phyloP scores from a whole-genome alignment of 208 protist genomes.

The Wallacemonas rigidus region DNA sequence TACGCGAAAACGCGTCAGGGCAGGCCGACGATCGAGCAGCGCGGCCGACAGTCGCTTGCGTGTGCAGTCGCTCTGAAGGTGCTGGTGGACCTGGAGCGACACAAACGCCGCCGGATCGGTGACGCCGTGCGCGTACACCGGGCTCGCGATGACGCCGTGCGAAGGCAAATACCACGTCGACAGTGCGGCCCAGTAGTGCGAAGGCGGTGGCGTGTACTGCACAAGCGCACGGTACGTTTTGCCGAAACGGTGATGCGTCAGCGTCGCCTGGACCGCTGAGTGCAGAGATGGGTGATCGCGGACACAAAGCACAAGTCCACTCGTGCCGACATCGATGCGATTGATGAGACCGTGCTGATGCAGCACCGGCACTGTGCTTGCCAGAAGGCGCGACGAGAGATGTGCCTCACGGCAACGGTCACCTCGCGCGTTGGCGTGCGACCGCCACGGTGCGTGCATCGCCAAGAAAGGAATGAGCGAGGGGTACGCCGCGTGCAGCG shows the following conservation, averaged over 20 bases:
- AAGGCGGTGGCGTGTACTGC: slow-evolving; percentile 28
- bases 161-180: slow-evolving; percentile 42
- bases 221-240: slow-evolving; percentile 74
- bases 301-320: slow-evolving; percentile 63
- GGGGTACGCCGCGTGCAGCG: slow-evolving; percentile 54
- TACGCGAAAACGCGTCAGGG: slow-evolving; percentile 65
- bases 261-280: slow-evolving; percentile 33
- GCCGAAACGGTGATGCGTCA: slow-evolving; percentile 36
- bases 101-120: neutral
- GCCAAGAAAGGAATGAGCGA: slow-evolving; percentile 49
- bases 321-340: slow-evolving; percentile 83
- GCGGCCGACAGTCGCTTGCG: slow-evolving; percentile 7
- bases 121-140: slow-evolving; percentile 44
- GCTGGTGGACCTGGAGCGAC: neutral
- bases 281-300: slow-evolving; percentile 31
- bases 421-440: neutral
- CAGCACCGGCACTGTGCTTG: slow-evolving; percentile 30
- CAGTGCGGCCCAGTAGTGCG: slow-evolving; percentile 24
- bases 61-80: neutral
- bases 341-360: slow-evolving; percentile 84
- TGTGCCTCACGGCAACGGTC: neutral
- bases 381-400: neutral
- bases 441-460: slow-evolving; percentile 43
- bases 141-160: slow-evolving; percentile 29
- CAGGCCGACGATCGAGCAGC: slow-evolving; percentile 42